Evolutionary conservation across 1,284 basidiomycete genomes (phyloP).

Genomic region (Rhodotorula sp.): DNA sequence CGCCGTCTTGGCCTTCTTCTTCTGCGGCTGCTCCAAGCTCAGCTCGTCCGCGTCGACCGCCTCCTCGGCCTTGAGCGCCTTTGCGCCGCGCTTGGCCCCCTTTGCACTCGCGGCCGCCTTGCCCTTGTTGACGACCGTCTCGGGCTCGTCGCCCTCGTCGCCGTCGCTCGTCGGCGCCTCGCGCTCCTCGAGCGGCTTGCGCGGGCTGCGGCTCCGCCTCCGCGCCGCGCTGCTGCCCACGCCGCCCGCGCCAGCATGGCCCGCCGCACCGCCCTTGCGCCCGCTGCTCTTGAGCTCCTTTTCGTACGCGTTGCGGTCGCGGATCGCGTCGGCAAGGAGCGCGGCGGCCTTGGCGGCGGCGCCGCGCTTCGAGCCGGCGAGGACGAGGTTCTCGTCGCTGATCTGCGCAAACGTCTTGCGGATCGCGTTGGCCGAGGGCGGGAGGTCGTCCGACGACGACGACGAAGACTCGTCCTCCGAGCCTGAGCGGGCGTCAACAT

Average conservation of each 20-base stretch:
- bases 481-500: not conserved
- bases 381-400: slow-evolving; percentile 28
- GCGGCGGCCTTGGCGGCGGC: slow-evolving; percentile 69
- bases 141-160: slow-evolving; percentile 35
- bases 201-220: slow-evolving; percentile 40
- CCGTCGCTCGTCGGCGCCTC: slow-evolving; percentile 1
- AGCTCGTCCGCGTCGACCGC: slow-evolving; percentile 5
- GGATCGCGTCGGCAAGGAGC: slow-evolving; percentile 68
- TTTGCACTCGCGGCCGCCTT: slow-evolving; percentile 26
- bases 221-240: too few relatives aligned
- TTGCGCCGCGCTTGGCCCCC: slow-evolving; percentile 20
- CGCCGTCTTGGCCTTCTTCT: not conserved
- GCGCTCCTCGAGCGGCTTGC: slow-evolving; percentile 22
- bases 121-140: slow-evolving; percentile 10
- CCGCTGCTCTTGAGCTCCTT: slow-evolving; percentile 32
- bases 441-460: not conserved
- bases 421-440: slow-evolving; percentile 23
- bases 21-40: slow-evolving; percentile 22
- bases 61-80: slow-evolving; percentile 1
- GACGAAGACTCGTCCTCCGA: slow-evolving; percentile 9
- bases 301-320: slow-evolving; percentile 68
- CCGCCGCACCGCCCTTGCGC: slow-evolving; percentile 11
- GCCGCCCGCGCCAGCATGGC: not conserved
- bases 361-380: slow-evolving; percentile 47
- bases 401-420: slow-evolving; percentile 22